Base-by-base conservation (phyloP, 2,329 filamentous ascomycete genomes). In the Clonostachys chloroleuca region DNA sequence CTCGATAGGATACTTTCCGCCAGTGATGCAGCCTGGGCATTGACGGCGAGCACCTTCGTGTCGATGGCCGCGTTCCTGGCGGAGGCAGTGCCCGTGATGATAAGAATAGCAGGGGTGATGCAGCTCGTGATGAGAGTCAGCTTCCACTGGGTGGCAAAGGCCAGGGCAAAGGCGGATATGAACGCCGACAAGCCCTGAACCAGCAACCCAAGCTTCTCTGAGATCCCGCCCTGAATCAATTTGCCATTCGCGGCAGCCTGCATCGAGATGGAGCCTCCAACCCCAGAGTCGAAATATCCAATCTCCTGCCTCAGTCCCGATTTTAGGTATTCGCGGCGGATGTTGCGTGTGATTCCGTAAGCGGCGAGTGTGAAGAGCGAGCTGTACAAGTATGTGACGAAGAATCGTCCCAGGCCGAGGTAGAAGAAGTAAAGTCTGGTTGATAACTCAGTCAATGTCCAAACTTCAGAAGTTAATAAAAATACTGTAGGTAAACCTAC, bases 1-100 rank as follows among this genome's bases (percentile, higher is more conserved):
- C 91, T 96, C 64, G 89, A 92, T 58, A 99, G 80, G 47, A 96
- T 92, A 68, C 97, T 94, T 61, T 97, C 94, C 5, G 90, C 92
- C 12, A 97, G 80, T 2, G 86, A 92, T 48, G 92, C 92, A 53
- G 92, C 92, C 43, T 83, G 75, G 33, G 89, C 92, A 10, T 30
- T 30, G 59, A 95, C 96, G 0, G 89, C 82, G 46, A 86, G 75
- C 43, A 96, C 74, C 2, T 87, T 86, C 48, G 81, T 72, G 67
- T 91, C 92, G 68, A 86, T 92, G 66, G 80, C 92, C 63, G 84
- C 89, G 61, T 95, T 74, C 57, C 96, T 86, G 58, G 89, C 73
- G 6, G 87, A 89, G 14, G 87, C 83, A 45, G 74, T 69, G 40
- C 85, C 89, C 84, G 95, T 94, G 54, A 86, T 77, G 13, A 88